These are phyloP conservation scores for Corniculantispora saksenae DNA, from an alignment of 2,329 filamentous ascomycete species.

Conservation along the genomic window DNA sequence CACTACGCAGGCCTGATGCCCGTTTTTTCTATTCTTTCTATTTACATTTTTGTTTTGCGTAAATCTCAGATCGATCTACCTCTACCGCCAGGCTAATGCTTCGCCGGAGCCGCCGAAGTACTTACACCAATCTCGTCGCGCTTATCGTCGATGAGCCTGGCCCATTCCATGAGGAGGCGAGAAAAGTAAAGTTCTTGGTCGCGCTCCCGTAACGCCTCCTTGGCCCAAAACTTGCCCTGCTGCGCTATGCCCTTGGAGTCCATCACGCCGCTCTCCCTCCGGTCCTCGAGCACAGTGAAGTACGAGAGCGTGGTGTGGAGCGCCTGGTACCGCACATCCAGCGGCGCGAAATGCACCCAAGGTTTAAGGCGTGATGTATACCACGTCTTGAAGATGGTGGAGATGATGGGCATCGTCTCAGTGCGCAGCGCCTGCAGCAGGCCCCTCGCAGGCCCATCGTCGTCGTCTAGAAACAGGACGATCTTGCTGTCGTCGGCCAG, in stretches of 20 bases:
- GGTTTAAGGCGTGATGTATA: constrained; percentile 71
- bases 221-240: constrained; percentile 65
- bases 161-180: constrained; percentile 76
- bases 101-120: constrained; percentile 3
- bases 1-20: not conserved
- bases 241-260: constrained; percentile 67
- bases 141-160: constrained; percentile 64
- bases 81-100: not conserved
- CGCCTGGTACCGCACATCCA: constrained; percentile 72
- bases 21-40: not conserved
- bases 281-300: constrained; percentile 55
- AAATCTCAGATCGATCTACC: not conserved
- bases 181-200: constrained; percentile 85
- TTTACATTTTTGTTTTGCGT: not conserved
- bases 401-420: constrained; percentile 67
- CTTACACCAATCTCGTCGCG: constrained; percentile 46
- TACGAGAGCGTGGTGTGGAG: constrained; percentile 75
- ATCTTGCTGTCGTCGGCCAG: constrained; percentile 53
- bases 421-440: constrained; percentile 68
- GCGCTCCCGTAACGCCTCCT: constrained; percentile 62
- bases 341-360: constrained; percentile 80
- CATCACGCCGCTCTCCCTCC: constrained; percentile 49
- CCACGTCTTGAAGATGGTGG: constrained; percentile 76
- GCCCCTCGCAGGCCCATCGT: constrained; percentile 61
- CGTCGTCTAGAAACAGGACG: constrained; percentile 71